Evolutionary conservation across 371 early-diverging fungal genomes (phyloP).

Genomic region (Apophysomyces trapeziformis): DNA sequence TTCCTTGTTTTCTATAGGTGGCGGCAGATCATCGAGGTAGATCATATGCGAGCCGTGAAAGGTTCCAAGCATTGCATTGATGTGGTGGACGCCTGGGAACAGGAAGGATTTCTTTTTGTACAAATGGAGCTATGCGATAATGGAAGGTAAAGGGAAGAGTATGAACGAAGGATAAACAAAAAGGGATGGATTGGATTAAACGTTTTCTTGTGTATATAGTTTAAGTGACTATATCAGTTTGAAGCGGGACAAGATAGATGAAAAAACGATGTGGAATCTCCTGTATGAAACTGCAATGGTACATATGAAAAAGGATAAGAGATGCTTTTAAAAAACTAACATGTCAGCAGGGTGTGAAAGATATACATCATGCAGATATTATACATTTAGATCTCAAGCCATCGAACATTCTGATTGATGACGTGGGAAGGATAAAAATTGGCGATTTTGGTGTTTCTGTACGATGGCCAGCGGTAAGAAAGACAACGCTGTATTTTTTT

Average conservation of each 20-base stretch:
- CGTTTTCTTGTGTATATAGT: conserved; percentile 12
- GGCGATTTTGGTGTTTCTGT: conserved; percentile 90
- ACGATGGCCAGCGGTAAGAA: conserved; percentile 59
- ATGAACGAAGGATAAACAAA: conserved; percentile 2
- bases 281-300: conserved; percentile 73
- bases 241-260: conserved; percentile 51
- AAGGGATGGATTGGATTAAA: not conserved
- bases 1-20: conserved; percentile 33
- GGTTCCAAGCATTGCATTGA: conserved; percentile 66
- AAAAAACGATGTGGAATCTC: conserved; percentile 78
- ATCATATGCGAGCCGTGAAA: conserved; percentile 71
- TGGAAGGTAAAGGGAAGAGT: conserved; percentile 62
- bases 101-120: conserved; percentile 84
- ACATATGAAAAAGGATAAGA: not conserved
- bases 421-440: conserved; percentile 71
- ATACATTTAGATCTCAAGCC: conserved; percentile 93
- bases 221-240: conserved; percentile 26
- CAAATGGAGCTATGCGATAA: conserved; percentile 86
- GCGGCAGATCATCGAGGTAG: conserved; percentile 79
- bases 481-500: conserved; percentile 1
- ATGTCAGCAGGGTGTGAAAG: conserved; percentile 60
- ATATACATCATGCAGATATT: conserved; percentile 73
- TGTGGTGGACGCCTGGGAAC: conserved; percentile 89
- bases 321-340: not conserved
- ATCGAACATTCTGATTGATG: conserved; percentile 79